Base-by-base conservation (phyloP, 768 basidiomycete genomes). In the Leccinellum albellum region DNA sequence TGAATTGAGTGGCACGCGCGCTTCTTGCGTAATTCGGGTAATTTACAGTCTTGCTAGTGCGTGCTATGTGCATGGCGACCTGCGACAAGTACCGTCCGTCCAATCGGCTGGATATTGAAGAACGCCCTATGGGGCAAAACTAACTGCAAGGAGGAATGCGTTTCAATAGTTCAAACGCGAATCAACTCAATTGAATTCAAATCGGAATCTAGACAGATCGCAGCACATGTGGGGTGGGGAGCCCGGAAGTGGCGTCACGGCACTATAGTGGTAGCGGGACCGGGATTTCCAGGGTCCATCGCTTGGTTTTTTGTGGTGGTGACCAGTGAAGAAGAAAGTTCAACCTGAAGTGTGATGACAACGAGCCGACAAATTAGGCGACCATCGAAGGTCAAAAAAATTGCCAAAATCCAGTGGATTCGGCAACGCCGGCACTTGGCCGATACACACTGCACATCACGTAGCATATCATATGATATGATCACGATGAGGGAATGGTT, bases 1-100 rank as follows among this genome's bases (percentile, higher is more conserved):
- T 31, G 29, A 61, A 32, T 37, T 26, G 29, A 44, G 21, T 40
- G 37, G 4, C 24, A 8, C 45, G 40, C 49, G 60, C 57, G 60
- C 50, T 57, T 32, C 50, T 57, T 32, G 8, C 21, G 28, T 31
- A 23, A 13, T 42, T 28, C 32, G n/a, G 56, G n/a, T 42, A 42
- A 12, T 42, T 10, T 15, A 6, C 29, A 10, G 29, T 31, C 29
- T 31, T 33, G 7, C 9, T n/a, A 42, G 17, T 48, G 47, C 28
- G 15, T 31, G 28, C 32, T 14, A 17, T n/a, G 29, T 8, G 20
- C 23, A 59, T 29, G 28, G 44, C 17, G 37, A 49, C n/a, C 37
- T 12, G 20, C 5, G n/a, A 20, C 40, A 20, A 10, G 40, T 42
- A 40, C 20, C 37, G 37, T 37, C 37, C 37, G n/a, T 20, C 40